These are phyloP conservation scores for Cercophora newfieldiana DNA, from an alignment of 495 filamentous ascomycete species.

Conservation along the genomic window DNA sequence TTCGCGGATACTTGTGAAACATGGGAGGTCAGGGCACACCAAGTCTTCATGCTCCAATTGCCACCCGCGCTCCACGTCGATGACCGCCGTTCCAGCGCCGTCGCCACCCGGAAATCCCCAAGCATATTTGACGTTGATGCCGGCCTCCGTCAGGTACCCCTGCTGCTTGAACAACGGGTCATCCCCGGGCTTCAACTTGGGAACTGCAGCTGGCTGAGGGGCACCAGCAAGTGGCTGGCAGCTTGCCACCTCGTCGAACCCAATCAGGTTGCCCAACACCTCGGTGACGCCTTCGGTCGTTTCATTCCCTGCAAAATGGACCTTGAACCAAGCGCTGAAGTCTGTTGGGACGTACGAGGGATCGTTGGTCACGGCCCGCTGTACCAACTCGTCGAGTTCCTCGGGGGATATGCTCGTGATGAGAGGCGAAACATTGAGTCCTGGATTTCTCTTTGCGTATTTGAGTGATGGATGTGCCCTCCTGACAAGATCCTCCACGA, in stretches of 20 bases:
- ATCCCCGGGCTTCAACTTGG: not conserved
- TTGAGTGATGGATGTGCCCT: not conserved
- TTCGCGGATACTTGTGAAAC: no score
- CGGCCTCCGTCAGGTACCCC: not conserved
- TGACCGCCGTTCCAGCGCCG: not conserved
- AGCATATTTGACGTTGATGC: not conserved
- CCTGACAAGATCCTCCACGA: not conserved
- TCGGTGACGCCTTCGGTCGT: not conserved
- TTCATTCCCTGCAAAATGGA: not conserved
- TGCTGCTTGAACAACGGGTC: not conserved
- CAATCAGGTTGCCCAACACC: not conserved
- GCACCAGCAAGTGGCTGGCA: not conserved
- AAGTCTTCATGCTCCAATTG: not conserved
- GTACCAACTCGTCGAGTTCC: not conserved
- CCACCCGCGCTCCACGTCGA: not conserved
- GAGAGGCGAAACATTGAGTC: not conserved
- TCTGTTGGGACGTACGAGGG: not conserved
- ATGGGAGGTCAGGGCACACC: not conserved
- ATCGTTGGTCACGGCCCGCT: not conserved
- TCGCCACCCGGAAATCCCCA: not conserved
- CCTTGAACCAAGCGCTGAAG: not conserved
- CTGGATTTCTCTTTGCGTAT: not conserved
- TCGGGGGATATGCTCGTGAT: not conserved
- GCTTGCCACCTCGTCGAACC: not conserved
- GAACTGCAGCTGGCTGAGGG: not conserved